Evolutionary conservation across 2,329 filamentous ascomycete genomes (phyloP).

Genomic region (Calonectria pauciramosa): DNA sequence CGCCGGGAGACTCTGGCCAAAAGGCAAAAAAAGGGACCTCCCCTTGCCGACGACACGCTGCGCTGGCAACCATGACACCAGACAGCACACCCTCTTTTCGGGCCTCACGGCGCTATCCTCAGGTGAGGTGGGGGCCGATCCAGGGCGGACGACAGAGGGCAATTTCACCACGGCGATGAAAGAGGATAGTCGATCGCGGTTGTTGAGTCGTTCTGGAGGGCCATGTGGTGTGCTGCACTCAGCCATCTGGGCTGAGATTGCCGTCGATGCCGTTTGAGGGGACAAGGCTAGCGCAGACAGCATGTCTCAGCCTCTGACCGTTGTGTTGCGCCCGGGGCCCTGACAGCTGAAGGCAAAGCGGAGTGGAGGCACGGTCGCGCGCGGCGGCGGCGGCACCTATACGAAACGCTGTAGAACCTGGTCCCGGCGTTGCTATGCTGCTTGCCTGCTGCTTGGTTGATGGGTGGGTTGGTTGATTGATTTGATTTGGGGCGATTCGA

Average conservation of each 20-base stretch:
- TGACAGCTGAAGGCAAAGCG: slow-evolving; percentile 34
- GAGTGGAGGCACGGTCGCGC: slow-evolving; percentile 26
- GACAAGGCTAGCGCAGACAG: slow-evolving; percentile 37
- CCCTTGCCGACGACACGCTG: slow-evolving; percentile 15
- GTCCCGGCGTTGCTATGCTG: slow-evolving; percentile 19
- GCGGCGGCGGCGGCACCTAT: slow-evolving; percentile 13
- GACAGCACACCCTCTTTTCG: slow-evolving; percentile 29
- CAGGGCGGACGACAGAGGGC: slow-evolving; percentile 26
- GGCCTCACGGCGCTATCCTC: slow-evolving; percentile 37
- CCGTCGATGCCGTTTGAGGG: slow-evolving; percentile 46
- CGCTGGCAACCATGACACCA: slow-evolving; percentile 29
- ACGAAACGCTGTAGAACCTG: slow-evolving; percentile 32
- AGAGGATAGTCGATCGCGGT: slow-evolving; percentile 11
- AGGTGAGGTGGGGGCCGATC: slow-evolving; percentile 40
- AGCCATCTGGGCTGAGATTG: slow-evolving; percentile 46
- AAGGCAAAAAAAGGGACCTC: slow-evolving; percentile 3
- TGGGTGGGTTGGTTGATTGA: not conserved
- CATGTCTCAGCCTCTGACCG: slow-evolving; percentile 45
- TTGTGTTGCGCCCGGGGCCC: slow-evolving; percentile 35
- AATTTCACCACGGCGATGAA: slow-evolving; percentile 38
- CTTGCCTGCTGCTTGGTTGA: not conserved
- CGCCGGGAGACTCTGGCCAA: slow-evolving; percentile 16
- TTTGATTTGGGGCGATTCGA: not conserved
- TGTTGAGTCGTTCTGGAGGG: slow-evolving; percentile 31
- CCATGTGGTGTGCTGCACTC: slow-evolving; percentile 22